Percentiles rank a stretch among this genome's conserved stretches.
Evolutionary conservation across 2,329 filamentous ascomycete genomes (phyloP).

Genomic region (Colletotrichum lini): DNA sequence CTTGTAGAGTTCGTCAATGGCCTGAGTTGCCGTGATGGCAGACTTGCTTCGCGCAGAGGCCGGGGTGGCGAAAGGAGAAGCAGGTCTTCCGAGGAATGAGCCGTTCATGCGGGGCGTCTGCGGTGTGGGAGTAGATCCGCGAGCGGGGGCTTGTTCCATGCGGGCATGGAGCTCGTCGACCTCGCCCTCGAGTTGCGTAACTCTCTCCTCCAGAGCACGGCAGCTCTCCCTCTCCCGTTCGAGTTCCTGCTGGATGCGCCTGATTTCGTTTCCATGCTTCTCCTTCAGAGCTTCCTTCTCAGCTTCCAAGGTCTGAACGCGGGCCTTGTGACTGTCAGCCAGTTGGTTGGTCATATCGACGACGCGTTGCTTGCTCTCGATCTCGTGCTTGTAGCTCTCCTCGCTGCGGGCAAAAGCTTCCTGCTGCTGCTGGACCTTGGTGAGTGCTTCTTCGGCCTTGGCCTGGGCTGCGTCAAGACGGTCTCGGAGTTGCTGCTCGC

Average conservation of each 20-base stretch:
- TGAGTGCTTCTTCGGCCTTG: constrained; percentile 88
- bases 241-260: constrained; percentile 69
- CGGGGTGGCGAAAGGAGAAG: constrained; percentile 74
- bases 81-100: constrained; percentile 64
- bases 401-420: constrained; percentile 87
- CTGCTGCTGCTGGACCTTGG: constrained; percentile 87
- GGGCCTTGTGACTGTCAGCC: constrained; percentile 78
- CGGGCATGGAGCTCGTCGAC: constrained; percentile 68
- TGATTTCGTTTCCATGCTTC: constrained; percentile 73
- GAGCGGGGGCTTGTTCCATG: constrained; percentile 58
- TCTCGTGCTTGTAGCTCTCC: constrained; percentile 87
- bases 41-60: constrained; percentile 70
- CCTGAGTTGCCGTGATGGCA: constrained; percentile 72
- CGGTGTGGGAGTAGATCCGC: constrained; percentile 68
- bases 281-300: constrained; percentile 74
- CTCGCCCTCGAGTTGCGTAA: constrained; percentile 66
- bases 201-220: constrained; percentile 62
- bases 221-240: constrained; percentile 67
- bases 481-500: constrained; percentile 84
- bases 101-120: constrained; percentile 75
- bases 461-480: constrained; percentile 87
- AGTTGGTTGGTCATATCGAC: constrained; percentile 86
- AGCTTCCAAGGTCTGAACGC: constrained; percentile 78
- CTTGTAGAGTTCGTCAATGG: constrained; percentile 75
- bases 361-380: constrained; percentile 84